Percentiles rank a stretch among this genome's conserved stretches.
These are phyloP conservation scores for Cynanchum wilfordii DNA, from an alignment of 257 asterid genomes.

Conservation along the genomic window DNA sequence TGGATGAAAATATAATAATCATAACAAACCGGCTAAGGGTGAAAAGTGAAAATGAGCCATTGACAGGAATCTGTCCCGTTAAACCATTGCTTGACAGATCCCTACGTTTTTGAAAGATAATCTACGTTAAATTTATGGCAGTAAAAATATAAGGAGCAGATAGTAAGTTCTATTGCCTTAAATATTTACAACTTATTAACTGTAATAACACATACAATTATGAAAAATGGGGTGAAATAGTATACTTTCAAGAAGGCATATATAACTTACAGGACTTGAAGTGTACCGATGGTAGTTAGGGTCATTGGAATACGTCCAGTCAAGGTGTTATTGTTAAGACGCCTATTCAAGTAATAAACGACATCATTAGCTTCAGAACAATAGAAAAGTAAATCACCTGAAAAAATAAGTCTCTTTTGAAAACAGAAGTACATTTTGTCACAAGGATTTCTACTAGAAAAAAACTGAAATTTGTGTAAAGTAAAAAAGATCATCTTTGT, in stretches of 20 bases:
- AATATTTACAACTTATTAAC: background rate
- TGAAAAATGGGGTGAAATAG: background rate
- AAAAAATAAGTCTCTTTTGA: background rate
- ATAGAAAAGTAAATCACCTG: background rate
- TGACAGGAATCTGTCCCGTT: conserved; percentile 60
- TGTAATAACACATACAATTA: background rate
- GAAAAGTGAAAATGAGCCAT: conserved; percentile 88
- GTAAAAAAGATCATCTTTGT: background rate
- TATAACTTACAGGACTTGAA: conserved; percentile 94
- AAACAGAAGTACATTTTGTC: background rate
- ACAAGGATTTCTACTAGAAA: background rate
- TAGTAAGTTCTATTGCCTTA: background rate
- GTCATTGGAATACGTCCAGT: conserved; percentile 63
- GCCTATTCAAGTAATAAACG: conserved; percentile 44
- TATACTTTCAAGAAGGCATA: too few relatives aligned
- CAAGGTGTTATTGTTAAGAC: conserved; percentile 92
- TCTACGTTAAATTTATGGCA: conserved; percentile 7
- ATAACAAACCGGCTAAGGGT: conserved; percentile 89
- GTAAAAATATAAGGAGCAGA: background rate
- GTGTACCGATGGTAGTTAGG: conserved; percentile 51
- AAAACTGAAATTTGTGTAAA: background rate
- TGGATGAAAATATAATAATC: background rate
- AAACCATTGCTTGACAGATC: conserved; percentile 81
- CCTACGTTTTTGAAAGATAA: conserved; percentile 43
- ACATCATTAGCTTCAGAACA: conserved; percentile 19